Percentiles rank a stretch among this genome's conserved stretches.
phyloP scores from a whole-genome alignment of 352 stramenopile species.

The Pilasporangium apinafurcum region DNA sequence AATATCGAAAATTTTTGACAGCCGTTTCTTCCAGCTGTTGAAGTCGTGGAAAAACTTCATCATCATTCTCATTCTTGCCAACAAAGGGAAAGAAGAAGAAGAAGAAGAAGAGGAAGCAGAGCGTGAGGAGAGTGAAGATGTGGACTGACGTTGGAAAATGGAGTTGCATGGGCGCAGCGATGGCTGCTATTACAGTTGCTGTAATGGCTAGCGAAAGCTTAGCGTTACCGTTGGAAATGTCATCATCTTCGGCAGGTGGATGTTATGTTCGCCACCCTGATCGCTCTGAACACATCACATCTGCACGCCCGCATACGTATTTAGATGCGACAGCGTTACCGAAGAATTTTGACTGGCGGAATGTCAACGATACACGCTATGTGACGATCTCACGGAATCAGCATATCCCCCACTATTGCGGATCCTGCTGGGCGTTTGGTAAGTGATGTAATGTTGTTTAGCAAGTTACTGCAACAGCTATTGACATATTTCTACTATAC shows the following conservation, averaged over 20 bases:
- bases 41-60: too few species aligned
- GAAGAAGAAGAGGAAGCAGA: constrained; percentile 28
- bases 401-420: constrained; percentile 86
- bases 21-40: too few species aligned
- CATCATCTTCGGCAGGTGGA: constrained; percentile 14
- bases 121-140: constrained; percentile 9
- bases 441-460: constrained; percentile 5
- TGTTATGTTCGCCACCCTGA: constrained; percentile 73
- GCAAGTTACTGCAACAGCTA: constrained; percentile 4
- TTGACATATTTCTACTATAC: constrained; percentile 3
- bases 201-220: too few species aligned
- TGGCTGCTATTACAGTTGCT: too few species aligned
- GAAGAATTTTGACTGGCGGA: constrained; percentile 92
- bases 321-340: constrained; percentile 74
- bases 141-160: neutral
- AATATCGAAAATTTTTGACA: too few species aligned
- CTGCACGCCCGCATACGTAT: constrained; percentile 57
- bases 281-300: constrained; percentile 58
- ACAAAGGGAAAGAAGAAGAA: too few species aligned
- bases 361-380: constrained; percentile 75
- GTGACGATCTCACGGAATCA: constrained; percentile 83
- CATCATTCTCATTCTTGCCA: too few species aligned
- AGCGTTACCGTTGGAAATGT: neutral
- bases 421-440: constrained; percentile 86
- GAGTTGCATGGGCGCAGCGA: neutral